Evolutionary conservation across 768 basidiomycete species (phyloP), one percentile per base, ranked within the genome.

Genomic region (Phylloporus scabripes): DNA sequence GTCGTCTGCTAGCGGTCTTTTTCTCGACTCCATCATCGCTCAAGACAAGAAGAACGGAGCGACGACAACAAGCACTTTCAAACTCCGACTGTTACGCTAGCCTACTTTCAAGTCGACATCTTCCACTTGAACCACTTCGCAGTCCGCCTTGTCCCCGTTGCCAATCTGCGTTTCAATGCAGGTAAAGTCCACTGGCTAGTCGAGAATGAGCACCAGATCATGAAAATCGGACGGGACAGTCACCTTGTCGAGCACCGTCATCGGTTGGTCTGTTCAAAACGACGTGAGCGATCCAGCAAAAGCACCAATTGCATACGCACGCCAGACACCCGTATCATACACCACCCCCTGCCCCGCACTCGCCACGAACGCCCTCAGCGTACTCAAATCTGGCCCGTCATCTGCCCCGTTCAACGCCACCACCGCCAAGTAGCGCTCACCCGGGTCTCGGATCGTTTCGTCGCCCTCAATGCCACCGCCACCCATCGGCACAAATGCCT

Each of bases 121-220:
- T 10, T 46, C 72, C 60, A 78, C 60, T 20, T 85, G 76, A 15
- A 92, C 59, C 48, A 97, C 79, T 68, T 99, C 92, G 64, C 95
- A 98, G 67, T 99, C 96, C 18, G 79, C 73, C 49, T 61, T 61
- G 43, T 81, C 78, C 1, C 87, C 87, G 49, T 88, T 78, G 6
- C 92, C 92, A 46, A 95, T 83, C 66, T 98, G 94, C 20, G 92
- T 90, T 68, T 97, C 95, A 8, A 98, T 80, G 60, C 95, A 98
- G 8, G 89, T 76, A 55, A 92, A 78, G 58, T 92, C 89, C 69
- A 92, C 77, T 10, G 73, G 64, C 86, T 91, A 32, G 49, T 17
- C 51, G 52, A 49, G 7, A 1, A 50, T 68, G 29, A 67, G 59
- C 53, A 20, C 40, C 37, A 18, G 15, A 41, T 48, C 44, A n/a